Conservation (phyloP, 2,329 filamentous ascomycete genomes). For the Orbilia quercus region DNA sequence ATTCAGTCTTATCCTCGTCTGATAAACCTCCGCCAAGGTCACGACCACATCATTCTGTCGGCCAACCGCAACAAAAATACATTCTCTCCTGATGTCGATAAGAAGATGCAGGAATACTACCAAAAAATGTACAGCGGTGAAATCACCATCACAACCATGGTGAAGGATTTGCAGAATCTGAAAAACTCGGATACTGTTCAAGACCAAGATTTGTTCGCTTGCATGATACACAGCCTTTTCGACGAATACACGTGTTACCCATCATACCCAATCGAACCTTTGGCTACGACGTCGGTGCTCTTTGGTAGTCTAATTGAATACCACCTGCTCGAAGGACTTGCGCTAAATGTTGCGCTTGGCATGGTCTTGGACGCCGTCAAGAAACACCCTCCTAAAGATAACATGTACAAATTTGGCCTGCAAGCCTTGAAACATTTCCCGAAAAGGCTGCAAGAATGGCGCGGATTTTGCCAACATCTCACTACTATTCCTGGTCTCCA, state of each 20-base stretch:
- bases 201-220: slow-evolving; percentile 95
- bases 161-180: slow-evolving; percentile 84
- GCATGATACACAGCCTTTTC: slow-evolving; percentile 97
- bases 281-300: slow-evolving; percentile 93
- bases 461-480: slow-evolving; percentile 89
- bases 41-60: slow-evolving; percentile 87
- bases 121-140: slow-evolving; percentile 98
- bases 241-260: slow-evolving; percentile 97
- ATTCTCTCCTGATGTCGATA: slow-evolving; percentile 80
- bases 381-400: slow-evolving; percentile 80
- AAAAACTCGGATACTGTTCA: slow-evolving; percentile 85
- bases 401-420: slow-evolving; percentile 97
- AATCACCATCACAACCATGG: slow-evolving; percentile 84
- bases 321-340: slow-evolving; percentile 87
- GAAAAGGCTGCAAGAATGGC: slow-evolving; percentile 87
- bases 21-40: slow-evolving; percentile 95
- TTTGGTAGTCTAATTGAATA: slow-evolving; percentile 97
- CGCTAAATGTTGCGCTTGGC: slow-evolving; percentile 90
- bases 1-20: slow-evolving; percentile 92
- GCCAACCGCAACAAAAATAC: slow-evolving; percentile 85
- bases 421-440: slow-evolving; percentile 93
- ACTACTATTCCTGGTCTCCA: slow-evolving; percentile 83
- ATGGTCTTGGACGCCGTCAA: slow-evolving; percentile 98
- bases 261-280: slow-evolving; percentile 93
- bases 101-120: slow-evolving; percentile 96